A percentile compares a stretch with the other conserved stretches of the same genome.
These are phyloP conservation scores for Mortierella sp. DNA, from an alignment of 371 early-diverging fungal genomes.

Conservation along the genomic window DNA sequence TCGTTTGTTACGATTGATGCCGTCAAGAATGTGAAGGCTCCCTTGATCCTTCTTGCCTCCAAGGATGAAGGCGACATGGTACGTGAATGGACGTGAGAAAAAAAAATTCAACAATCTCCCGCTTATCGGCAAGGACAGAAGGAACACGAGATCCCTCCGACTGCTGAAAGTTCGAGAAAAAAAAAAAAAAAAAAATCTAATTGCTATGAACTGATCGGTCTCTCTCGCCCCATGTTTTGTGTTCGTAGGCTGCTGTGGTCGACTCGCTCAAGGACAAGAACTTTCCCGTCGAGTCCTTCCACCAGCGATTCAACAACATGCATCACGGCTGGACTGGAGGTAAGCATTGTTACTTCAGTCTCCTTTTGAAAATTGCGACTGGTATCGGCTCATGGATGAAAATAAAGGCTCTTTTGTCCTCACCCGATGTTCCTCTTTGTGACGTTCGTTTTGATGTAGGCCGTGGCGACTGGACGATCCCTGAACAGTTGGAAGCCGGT, in stretches of 20 bases:
- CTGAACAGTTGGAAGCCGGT: slow-evolving; percentile 38
- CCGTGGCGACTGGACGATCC: slow-evolving; percentile 39
- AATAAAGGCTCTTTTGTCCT: no score
- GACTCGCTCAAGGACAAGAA: slow-evolving; percentile 27
- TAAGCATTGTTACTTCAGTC: slow-evolving; percentile 18
- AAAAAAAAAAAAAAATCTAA: no score
- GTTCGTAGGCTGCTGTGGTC: slow-evolving; percentile 28
- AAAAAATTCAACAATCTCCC: not conserved
- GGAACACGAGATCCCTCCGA: not conserved
- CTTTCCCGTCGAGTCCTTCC: slow-evolving; percentile 36
- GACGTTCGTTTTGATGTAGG: slow-evolving; percentile 15
- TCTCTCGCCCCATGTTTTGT: not conserved
- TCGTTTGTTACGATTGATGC: slow-evolving; percentile 27
- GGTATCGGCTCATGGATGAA: no score
- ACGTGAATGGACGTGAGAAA: not conserved
- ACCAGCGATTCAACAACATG: slow-evolving; percentile 51
- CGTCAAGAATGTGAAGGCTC: slow-evolving; percentile 31
- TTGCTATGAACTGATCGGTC: not conserved
- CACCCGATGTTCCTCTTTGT: not conserved
- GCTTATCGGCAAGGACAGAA: not conserved
- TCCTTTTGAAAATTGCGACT: no score
- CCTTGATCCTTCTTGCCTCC: slow-evolving; percentile 43
- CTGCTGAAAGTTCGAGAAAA: no score
- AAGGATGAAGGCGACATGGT: slow-evolving; percentile 52
- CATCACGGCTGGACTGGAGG: slow-evolving; percentile 55